Percentiles rank a stretch among this genome's conserved stretches.
phyloP scores from a whole-genome alignment of 73 alveolate genomes.

The Paramecium biaurelia region DNA sequence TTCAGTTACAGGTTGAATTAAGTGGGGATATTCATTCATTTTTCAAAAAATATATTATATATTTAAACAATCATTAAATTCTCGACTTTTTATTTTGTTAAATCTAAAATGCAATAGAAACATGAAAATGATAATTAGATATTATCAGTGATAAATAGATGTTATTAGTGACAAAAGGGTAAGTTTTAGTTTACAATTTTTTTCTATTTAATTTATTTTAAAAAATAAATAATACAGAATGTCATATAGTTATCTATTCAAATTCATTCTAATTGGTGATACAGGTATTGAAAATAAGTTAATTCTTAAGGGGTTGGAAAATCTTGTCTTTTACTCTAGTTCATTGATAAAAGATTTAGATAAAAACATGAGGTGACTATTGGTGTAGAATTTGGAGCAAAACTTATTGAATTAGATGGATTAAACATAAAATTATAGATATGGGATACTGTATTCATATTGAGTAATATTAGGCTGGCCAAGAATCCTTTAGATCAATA shows the following conservation, averaged over 20 bases:
- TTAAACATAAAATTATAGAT: conserved; percentile 74
- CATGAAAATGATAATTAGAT: not conserved
- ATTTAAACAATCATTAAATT: not conserved
- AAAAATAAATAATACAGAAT: not conserved
- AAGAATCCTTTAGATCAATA: conserved; percentile 65
- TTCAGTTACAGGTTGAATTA: not conserved
- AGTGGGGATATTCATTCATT: not conserved
- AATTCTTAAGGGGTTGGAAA: conserved; percentile 83
- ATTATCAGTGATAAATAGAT: not conserved
- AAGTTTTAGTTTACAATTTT: not conserved
- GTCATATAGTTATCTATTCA: conserved; percentile 76
- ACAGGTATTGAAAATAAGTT: conserved; percentile 63
- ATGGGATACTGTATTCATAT: conserved; percentile 60
- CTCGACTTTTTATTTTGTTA: too few relatives aligned
- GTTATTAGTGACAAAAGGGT: not conserved
- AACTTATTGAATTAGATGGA: conserved; percentile 75
- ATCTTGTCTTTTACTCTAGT: conserved; percentile 82
- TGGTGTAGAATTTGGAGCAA: conserved; percentile 96
- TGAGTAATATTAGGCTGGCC: conserved; percentile 55
- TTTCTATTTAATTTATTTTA: not conserved
- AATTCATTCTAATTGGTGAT: conserved; percentile 86
- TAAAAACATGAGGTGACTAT: conserved; percentile 87
- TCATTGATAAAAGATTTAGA: conserved; percentile 87
- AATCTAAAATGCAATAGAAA: too few relatives aligned
- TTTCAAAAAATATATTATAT: too few relatives aligned